phyloP scores from a whole-genome alignment of 352 stramenopile genomes.

The Sclerospora graminicola region DNA sequence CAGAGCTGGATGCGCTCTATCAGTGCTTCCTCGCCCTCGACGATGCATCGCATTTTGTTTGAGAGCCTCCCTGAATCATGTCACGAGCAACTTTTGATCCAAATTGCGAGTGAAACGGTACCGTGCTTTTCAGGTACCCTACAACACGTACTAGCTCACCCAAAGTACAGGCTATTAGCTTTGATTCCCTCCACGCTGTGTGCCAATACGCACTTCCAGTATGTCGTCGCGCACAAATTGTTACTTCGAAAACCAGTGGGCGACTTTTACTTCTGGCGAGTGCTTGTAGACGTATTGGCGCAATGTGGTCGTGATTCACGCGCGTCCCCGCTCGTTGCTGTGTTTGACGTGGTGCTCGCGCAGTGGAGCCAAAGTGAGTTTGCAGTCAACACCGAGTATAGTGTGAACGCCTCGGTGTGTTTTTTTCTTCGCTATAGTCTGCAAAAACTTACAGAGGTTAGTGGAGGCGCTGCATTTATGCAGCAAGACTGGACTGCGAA shows the following conservation, averaged over 20 bases:
- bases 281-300: conserved; percentile 33
- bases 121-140: background rate
- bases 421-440: conserved; percentile 66
- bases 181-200: conserved; percentile 25
- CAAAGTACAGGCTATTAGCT: conserved; percentile 45
- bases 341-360: conserved; percentile 49
- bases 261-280: conserved; percentile 40
- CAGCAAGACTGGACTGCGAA: conserved; percentile 50
- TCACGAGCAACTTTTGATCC: conserved; percentile 36
- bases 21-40: conserved; percentile 2
- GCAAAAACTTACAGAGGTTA: conserved; percentile 13
- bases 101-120: conserved; percentile 23
- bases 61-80: conserved; percentile 35
- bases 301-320: conserved; percentile 1
- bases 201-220: conserved; percentile 52
- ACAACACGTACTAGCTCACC: conserved; percentile 11
- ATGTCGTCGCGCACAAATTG: conserved; percentile 50
- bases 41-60: conserved; percentile 26
- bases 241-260: conserved; percentile 35
- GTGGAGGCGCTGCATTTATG: conserved; percentile 10
- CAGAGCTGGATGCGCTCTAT: conserved; percentile 37
- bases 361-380: conserved; percentile 57
- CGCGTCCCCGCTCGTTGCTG: conserved; percentile 18
- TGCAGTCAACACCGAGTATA: conserved; percentile 34
- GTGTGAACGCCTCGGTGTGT: conserved; percentile 38